These are phyloP conservation scores for Megacollybia platyphylla DNA, from an alignment of 1,284 basidiomycete genomes.

Conservation along the genomic window DNA sequence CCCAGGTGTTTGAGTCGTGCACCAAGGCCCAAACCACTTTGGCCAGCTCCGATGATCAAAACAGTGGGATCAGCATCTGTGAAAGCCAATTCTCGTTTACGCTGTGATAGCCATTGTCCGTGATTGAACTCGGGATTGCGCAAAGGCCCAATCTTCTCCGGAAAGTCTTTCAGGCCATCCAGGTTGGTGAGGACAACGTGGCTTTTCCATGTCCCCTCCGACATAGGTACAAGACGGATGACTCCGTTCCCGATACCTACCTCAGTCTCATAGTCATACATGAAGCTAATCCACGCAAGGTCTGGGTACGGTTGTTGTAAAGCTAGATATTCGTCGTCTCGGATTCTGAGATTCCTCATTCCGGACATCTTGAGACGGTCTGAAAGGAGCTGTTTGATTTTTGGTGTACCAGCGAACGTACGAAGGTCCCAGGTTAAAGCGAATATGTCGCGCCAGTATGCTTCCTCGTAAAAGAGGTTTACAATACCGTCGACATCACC, in stretches of 20 bases:
- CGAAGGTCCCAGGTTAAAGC: conserved; percentile 52
- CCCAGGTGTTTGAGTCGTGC: conserved; percentile 40
- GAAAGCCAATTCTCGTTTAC: conserved; percentile 22
- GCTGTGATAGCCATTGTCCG: conserved; percentile 21
- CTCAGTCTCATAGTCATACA: too few species aligned
- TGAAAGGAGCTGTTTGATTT: conserved; percentile 25
- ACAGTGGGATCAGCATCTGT: conserved; percentile 27
- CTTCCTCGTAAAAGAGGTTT: conserved; percentile 24
- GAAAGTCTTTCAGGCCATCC: conserved; percentile 39
- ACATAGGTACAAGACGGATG: conserved; percentile 31
- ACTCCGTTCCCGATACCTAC: conserved; percentile 17
- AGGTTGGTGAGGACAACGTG: conserved; percentile 47
- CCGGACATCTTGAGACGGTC: conserved; percentile 13
- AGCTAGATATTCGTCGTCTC: too few species aligned
- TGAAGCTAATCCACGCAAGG: too few species aligned
- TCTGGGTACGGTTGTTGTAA: too few species aligned
- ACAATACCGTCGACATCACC: conserved; percentile 23
- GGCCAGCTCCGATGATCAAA: conserved; percentile 52
- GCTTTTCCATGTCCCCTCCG: conserved; percentile 33
- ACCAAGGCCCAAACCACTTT: conserved; percentile 48
- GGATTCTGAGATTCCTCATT: conserved; percentile 4
- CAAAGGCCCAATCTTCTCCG: conserved; percentile 28
- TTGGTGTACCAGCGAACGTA: conserved; percentile 32
- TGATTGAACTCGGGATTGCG: conserved; percentile 20
- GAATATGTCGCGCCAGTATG: conserved; percentile 49